phyloP scores from a whole-genome alignment of 139 green algal species.

The Chlorokybus atmophyticus region DNA sequence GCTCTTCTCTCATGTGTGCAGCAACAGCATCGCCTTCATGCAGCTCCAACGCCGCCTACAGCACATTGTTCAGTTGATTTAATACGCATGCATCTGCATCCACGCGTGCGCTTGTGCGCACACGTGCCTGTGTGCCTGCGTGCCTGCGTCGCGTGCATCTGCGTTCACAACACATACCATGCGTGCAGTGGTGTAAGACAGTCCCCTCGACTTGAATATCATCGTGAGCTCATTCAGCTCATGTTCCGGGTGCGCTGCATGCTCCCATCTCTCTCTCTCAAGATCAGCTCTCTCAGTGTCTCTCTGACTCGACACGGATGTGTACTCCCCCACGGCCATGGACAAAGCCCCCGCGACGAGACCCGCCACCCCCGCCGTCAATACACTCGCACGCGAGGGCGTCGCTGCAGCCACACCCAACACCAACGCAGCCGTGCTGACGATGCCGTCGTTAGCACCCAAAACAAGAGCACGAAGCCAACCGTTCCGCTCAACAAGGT shows the following conservation, averaged over 20 bases:
- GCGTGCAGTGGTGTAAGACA: background rate
- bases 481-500: constrained; percentile 7
- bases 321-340: background rate
- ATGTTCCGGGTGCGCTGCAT: background rate
- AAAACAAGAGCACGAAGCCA: constrained; percentile 24
- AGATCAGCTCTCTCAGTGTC: background rate
- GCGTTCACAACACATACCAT: too few species aligned
- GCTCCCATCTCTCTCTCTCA: background rate
- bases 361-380: too few species aligned
- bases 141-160: too few species aligned
- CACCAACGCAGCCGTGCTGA: constrained; percentile 12
- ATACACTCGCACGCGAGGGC: too few species aligned
- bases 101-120: too few species aligned
- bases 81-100: too few species aligned
- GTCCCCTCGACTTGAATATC: background rate
- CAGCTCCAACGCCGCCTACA: background rate
- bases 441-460: constrained; percentile 28
- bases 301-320: background rate
- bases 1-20: background rate
- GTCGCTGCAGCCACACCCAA: background rate
- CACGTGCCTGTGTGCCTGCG: too few species aligned
- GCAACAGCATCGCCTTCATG: background rate
- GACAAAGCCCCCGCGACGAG: background rate
- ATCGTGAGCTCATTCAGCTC: background rate
- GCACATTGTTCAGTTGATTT: too few species aligned